Evolutionary conservation across 306 rosid species (phyloP), one percentile per base, ranked within the genome.

Genomic region (Cicer arietinum): DNA sequence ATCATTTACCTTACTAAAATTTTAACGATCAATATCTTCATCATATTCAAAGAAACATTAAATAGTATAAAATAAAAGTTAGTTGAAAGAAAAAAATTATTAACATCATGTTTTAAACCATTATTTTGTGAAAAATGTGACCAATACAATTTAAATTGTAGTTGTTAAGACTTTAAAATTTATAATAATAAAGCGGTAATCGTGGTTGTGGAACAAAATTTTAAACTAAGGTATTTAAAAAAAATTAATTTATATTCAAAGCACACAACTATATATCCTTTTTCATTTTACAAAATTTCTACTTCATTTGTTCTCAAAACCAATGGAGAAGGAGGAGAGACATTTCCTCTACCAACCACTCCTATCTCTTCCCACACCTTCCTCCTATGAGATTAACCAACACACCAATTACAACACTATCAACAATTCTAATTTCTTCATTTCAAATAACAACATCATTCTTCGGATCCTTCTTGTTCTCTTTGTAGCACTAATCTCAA

Each of bases 391-490:
- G 10, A 35, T 1, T 1, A 6, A 58, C 10, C 72, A 78, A 13
- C 7, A 35, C 22, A 48, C 52, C 8, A 2, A 13, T 18, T 20
- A 44, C 10, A 30, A 45, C 14, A 18, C 78, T 45, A 16, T 0
- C 68, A 43, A 14, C 8, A 11, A 51, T 10, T 5, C 30, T 7
- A 78, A 71, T 44, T 9, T 13, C 40, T 57, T 43, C 56, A 35
- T 6, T 11, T 45, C 88, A 1, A 44, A 70, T 39, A 45, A 4
- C 43, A 51, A 44, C 56, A 73, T 89, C 73, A 37, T 82, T 13
- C 3, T 77, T 61, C 71, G 89, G 6, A 68, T 91, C 59, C 52
- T 86, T 20, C 25, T 56, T 11, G 7, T 88, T 44, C 16, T 89
- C 58, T 43, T 74, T 3, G 22, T 88, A 5, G 85, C 83, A 44